Percentiles rank a stretch among this genome's conserved stretches.
These are phyloP conservation scores for Phytopythium boreale DNA, from an alignment of 352 stramenopile genomes.

Conservation along the genomic window DNA sequence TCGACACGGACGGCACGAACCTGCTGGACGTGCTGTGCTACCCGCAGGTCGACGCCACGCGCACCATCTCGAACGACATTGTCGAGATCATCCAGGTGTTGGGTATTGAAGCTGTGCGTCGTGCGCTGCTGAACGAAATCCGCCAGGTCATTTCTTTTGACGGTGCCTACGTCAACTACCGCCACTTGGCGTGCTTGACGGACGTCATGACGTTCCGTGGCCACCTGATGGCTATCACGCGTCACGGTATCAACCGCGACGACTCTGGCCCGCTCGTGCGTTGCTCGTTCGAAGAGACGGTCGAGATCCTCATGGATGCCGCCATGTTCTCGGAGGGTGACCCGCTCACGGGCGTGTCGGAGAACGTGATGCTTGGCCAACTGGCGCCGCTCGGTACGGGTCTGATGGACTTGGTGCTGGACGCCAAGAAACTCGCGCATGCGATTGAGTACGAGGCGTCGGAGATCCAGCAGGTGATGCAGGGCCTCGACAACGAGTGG, in stretches of 20 bases:
- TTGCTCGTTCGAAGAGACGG: conserved; percentile 99
- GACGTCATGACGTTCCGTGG: conserved; percentile 99
- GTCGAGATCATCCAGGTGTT: conserved; percentile 98
- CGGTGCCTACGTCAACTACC: conserved; percentile 99
- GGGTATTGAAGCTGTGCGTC: conserved; percentile 90
- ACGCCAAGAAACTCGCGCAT: conserved; percentile 97
- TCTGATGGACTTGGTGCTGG: conserved; percentile 97
- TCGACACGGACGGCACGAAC: conserved; percentile 99
- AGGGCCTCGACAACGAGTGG: conserved; percentile 90
- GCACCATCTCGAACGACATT: conserved; percentile 99
- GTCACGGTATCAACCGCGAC: conserved; percentile 99
- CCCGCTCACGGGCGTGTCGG: conserved; percentile 96
- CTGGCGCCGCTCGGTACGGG: conserved; percentile 96
- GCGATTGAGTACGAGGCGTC: conserved; percentile 96
- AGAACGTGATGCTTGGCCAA: conserved; percentile 99
- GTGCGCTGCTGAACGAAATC: conserved; percentile 94
- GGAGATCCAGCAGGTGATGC: conserved; percentile 91
- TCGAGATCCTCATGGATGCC: conserved; percentile 99
- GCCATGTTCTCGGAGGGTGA: conserved; percentile 97
- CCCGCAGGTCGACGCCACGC: conserved; percentile 95
- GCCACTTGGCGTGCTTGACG: conserved; percentile 97
- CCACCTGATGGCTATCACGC: conserved; percentile 96
- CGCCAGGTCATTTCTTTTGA: conserved; percentile 99
- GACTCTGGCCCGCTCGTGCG: conserved; percentile 97
- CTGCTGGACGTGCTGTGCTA: conserved; percentile 97